phyloP scores from a whole-genome alignment of 768 basidiomycete species.

The Suillus subluteus region DNA sequence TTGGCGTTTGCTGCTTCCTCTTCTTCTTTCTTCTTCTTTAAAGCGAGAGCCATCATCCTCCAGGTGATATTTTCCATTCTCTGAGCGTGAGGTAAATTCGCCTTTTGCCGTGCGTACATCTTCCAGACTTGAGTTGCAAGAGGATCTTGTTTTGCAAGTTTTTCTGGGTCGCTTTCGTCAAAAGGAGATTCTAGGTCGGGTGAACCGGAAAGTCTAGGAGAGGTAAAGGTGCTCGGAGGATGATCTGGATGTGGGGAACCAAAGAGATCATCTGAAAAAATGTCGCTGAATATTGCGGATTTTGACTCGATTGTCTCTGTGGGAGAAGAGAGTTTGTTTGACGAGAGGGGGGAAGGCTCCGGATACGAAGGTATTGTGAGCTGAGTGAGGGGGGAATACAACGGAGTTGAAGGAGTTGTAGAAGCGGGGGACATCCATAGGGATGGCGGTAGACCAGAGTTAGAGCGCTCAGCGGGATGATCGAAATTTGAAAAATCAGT shows the following conservation, averaged over 20 bases:
- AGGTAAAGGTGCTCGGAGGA: slow-evolving; percentile 59
- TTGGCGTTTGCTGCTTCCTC: slow-evolving; percentile 45
- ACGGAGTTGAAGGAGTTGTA: slow-evolving; percentile 47
- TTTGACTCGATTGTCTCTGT: slow-evolving; percentile 53
- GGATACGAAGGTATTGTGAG: slow-evolving; percentile 39
- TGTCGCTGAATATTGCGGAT: slow-evolving; percentile 66
- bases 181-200: slow-evolving; percentile 59
- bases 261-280: slow-evolving; percentile 76
- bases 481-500: slow-evolving; percentile 29
- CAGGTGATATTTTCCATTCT: slow-evolving; percentile 98
- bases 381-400: slow-evolving; percentile 42
- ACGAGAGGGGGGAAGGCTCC: slow-evolving; percentile 39
- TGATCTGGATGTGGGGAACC: slow-evolving; percentile 28
- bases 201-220: slow-evolving; percentile 68
- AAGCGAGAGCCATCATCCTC: slow-evolving; percentile 96
- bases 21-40: slow-evolving; percentile 87
- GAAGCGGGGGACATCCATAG: slow-evolving; percentile 83
- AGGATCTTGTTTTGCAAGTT: slow-evolving; percentile 82
- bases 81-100: slow-evolving; percentile 87
- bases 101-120: slow-evolving; percentile 91
- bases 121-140: slow-evolving; percentile 97
- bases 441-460: slow-evolving; percentile 67
- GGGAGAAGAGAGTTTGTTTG: slow-evolving; percentile 41
- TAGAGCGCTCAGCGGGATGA: slow-evolving; percentile 51
- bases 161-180: slow-evolving; percentile 60